These are phyloP conservation scores for Boletus patriciae DNA, from an alignment of 768 basidiomycete species.

Conservation along the genomic window DNA sequence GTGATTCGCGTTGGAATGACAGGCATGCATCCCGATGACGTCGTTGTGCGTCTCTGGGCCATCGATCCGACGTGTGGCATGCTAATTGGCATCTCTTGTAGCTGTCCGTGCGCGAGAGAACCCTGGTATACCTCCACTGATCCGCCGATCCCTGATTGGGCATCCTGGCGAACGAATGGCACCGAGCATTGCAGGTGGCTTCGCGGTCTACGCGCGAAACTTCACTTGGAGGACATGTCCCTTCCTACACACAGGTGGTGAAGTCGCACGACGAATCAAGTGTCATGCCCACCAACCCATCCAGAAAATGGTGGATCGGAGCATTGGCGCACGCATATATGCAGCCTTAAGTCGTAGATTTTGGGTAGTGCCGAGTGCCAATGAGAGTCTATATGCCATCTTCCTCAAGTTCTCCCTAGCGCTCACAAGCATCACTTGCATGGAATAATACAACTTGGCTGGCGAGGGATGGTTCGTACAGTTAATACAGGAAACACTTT, in stretches of 20 bases:
- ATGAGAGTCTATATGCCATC: background rate
- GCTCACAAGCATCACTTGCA: background rate
- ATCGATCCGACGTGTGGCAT: slow-evolving; percentile 2
- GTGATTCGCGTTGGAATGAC: slow-evolving; percentile 1
- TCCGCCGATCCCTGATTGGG: background rate
- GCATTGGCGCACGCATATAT: slow-evolving; percentile 2
- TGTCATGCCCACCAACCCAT: background rate
- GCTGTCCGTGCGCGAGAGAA: background rate
- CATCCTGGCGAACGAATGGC: too few species aligned
- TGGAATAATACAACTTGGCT: too few species aligned
- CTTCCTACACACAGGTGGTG: background rate
- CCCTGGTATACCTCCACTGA: background rate
- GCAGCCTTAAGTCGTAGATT: background rate
- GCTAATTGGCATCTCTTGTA: slow-evolving; percentile 6
- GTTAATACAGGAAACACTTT: background rate
- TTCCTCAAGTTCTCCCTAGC: background rate
- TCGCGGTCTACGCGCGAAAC: background rate
- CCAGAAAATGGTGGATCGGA: background rate
- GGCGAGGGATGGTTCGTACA: background rate
- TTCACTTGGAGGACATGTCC: background rate
- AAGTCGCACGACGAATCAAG: background rate
- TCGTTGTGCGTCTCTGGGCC: background rate
- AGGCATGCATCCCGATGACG: slow-evolving; percentile 15
- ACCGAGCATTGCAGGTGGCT: background rate
- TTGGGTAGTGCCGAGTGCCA: background rate